Evolutionary conservation across 768 basidiomycete species (phyloP), one percentile per base, ranked within the genome.

Genomic region (Sarcodon aspratus): DNA sequence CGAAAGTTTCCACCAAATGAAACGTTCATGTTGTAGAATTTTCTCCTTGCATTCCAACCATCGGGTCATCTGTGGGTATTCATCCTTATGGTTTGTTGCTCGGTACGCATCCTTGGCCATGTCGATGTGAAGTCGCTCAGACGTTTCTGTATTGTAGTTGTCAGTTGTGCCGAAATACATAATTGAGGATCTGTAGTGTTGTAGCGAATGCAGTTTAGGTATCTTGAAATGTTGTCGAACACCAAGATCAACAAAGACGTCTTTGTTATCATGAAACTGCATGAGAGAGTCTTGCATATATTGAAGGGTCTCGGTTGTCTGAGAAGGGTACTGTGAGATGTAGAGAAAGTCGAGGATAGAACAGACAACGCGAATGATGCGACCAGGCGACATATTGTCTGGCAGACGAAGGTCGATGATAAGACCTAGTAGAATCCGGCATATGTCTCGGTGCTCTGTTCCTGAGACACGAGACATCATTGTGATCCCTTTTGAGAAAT

Each of bases 41-140:
- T 66, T 63, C 52, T 70, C 66, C 42, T 54, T 50, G 0, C 61
- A 57, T 38, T 67, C 58, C 1, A 72, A 56, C 67, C 66, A 69
- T 1, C 43, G 10, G 6, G 64, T 66, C 71, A 72, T 73, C 52
- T 71, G 70, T 2, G 49, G 18, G 36, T 55, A 64, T 45, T 68
- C 59, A n/a, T 52, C 51, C 3, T 44, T 42, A 9, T 31, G 44
- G 31, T 50, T 50, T 3, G 49, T 15, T 18, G 44, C 33, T 3
- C 36, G 44, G 17, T 44, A 50, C 13, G 49, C 49, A 17, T 45
- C 9, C 36, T 40, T 44, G 45, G 50, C 38, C 11, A 48, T 17
- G 31, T 51, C 50, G 3, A 51, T 51, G 11, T 51, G 50, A 46
- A 45, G 48, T 42, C 33, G 56, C 46, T 45, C 58, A 27, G 48